Evolutionary conservation across 1,284 basidiomycete species (phyloP), one percentile per base, ranked within the genome.

Genomic region (Moesziomyces sp.): DNA sequence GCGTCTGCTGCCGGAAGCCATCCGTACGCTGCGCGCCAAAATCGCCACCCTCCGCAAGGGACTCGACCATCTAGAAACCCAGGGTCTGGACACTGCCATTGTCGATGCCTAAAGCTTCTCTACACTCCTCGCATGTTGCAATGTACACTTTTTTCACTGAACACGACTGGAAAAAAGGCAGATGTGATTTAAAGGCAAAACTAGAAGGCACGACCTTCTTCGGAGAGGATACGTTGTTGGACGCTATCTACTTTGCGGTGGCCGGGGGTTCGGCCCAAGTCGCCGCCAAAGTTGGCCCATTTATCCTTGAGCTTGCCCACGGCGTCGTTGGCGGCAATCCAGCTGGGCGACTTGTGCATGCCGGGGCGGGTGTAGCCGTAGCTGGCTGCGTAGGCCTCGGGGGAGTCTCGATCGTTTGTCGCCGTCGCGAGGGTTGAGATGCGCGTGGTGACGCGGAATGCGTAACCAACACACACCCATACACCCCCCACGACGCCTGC

Each of bases 21-120:
- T 95, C 80, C 87, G 88, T 47, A 91, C 97, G 51, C 91, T 98
- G 88, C 88, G 93, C 42, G 86, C 87, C 43, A 98, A 98, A 84
- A 89, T 97, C 46, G 58, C 67, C n/a, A 71, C 71, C 7, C 53
- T 83, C 23, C 69, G 74, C 44, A 71, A 77, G 46, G 75, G 71
- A 5, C 57, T 83, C 30, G 81, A 83, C 47, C 68, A 69, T 13
- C 42, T 83, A 5, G 72, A 74, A 38, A 70, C 64, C 8, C 62
- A 56, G 14, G 70, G 69, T 9, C 43, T 73, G 42, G 70, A 73
- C 28, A 42, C 64, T 19, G 42, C 70, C 11, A 50, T 67, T 33
- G 56, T 54, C 23, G 63, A 40, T 14, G 38, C 38, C 14, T 40
- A 40, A 18, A 8, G 11, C 11, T 11, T 13, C 13, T 13, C 13